phyloP scores from a whole-genome alignment of 768 basidiomycete species.

The Hericium alpestre region DNA sequence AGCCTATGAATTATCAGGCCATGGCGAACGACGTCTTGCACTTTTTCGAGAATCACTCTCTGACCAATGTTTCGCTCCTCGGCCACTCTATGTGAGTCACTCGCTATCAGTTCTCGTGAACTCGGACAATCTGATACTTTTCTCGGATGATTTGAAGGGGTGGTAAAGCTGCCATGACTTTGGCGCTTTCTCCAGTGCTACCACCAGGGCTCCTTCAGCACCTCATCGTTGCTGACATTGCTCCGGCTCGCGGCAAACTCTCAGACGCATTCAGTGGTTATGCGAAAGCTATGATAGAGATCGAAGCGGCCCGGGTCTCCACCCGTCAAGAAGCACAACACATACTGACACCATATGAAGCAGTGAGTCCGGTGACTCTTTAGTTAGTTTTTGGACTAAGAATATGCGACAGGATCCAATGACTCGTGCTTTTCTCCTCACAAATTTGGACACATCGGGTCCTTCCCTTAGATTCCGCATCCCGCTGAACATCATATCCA shows the following conservation, averaged over 20 bases:
- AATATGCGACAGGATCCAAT: constrained; percentile 46
- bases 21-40: constrained; percentile 74
- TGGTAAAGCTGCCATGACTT: constrained; percentile 71
- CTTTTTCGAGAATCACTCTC: constrained; percentile 45
- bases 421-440: constrained; percentile 76
- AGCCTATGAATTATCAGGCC: constrained; percentile 61
- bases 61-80: constrained; percentile 59
- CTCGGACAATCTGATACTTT: neutral
- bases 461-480: constrained; percentile 54
- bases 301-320: constrained; percentile 48
- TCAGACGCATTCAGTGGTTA: constrained; percentile 61
- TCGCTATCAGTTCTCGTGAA: neutral
- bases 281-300: constrained; percentile 60
- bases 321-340: constrained; percentile 62
- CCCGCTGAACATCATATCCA: constrained; percentile 55
- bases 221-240: constrained; percentile 74
- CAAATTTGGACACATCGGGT: constrained; percentile 50
- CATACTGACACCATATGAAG: constrained; percentile 51
- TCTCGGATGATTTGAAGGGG: constrained; percentile 43
- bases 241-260: constrained; percentile 49
- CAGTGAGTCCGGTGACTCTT: constrained; percentile 28
- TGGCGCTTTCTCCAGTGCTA: constrained; percentile 42
- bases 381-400: neutral
- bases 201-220: constrained; percentile 34
- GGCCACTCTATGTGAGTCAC: constrained; percentile 80